Evolutionary conservation across 306 rosid species (phyloP), one percentile per base, ranked within the genome.

Genomic region (Sphenostylis stenocarpa): DNA sequence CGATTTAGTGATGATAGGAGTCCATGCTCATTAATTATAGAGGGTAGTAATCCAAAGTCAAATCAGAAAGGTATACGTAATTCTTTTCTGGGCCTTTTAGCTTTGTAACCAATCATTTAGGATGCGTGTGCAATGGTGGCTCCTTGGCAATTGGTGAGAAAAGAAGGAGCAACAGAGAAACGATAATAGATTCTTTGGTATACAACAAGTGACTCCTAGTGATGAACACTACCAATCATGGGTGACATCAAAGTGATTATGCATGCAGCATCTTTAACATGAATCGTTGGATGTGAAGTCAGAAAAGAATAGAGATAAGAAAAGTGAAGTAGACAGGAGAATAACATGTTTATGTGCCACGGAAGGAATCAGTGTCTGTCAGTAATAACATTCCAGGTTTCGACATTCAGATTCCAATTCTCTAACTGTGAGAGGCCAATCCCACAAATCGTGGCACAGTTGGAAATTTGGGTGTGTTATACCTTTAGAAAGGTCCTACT

Each of bases 201-300:
- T 36, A 36, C 3, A 36, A 2, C 31, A 23, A 57, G 41, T 26
- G 28, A 56, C 17, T 38, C 10, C 15, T 0, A 41, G 33, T 2
- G 33, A 38, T 38, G 43, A 47, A n/a, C 12, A 6, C 10, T 48
- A 48, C 24, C 38, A 48, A 67, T 72, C 63, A 73, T 47, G 72
- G 76, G 67, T 31, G 77, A 60, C 80, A 60, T 49, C 55, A 60
- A 61, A 62, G 74, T 65, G 51, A 66, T 57, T 5, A 12, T 9
- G 47, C 47, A 41, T 41, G 13, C 71, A 72, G 75, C 63, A 64
- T 61, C 45, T 60, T 21, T 72, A 78, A 83, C 65, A 72, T 77
- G 86, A 52, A 67, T 20, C 2, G 49, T 44, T 65, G 70, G 43
- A 47, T 16, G 63, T 51, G 52, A 34, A 34, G 68, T 13, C 61